Base-by-base conservation (phyloP, 805 yeast species). In the Lipomyces starkeyi region DNA sequence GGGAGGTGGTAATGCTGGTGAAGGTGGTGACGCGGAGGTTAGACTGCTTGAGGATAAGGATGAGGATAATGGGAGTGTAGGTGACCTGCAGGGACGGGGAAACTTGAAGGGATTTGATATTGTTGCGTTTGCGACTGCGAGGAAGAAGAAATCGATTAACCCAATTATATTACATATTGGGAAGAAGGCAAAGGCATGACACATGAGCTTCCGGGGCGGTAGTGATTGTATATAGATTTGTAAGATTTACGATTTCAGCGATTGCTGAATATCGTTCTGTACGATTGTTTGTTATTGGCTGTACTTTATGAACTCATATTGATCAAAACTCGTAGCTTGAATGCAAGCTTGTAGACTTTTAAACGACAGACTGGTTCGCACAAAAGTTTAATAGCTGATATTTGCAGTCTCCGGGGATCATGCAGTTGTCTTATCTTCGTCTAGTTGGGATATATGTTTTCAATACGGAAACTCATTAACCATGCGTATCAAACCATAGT, bases 1-100 rank as follows among this genome's bases (percentile, higher is more conserved):
- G 67, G 82, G 85, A 34, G 80, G 78, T 17, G 35, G 54, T 52
- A 6, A 20, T 6, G 17, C 56, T 14, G 34, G n/a, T 17, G 58
- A 59, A 43, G 29, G 49, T 9, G 55, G 61, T n/a, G 37, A 60
- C n/a, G 7, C 27, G 56, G 56, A 53, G 29, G 56, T 29, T 25
- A 29, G 20, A 11, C 8, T 53, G 57, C 34, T 59, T 22, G 61
- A 59, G 57, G 58, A 59, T 17, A 17, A 34, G 4, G 67, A 64
- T 43, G 63, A 61, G 17, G 54, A 57, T 3, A 20, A 47, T 35
- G 35, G 57, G 4, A 11, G 8, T 52, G 14, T 17, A 52, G 29
- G 29, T 20, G 35, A 59, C 14, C 29, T 3, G 37, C 29, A 27
- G 22, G 27, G 52, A 37, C 25, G 4, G 17, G 54, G 6, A 1